These are phyloP conservation scores for Sclerospora graminicola DNA, from an alignment of 352 stramenopile genomes.

Conservation along the genomic window DNA sequence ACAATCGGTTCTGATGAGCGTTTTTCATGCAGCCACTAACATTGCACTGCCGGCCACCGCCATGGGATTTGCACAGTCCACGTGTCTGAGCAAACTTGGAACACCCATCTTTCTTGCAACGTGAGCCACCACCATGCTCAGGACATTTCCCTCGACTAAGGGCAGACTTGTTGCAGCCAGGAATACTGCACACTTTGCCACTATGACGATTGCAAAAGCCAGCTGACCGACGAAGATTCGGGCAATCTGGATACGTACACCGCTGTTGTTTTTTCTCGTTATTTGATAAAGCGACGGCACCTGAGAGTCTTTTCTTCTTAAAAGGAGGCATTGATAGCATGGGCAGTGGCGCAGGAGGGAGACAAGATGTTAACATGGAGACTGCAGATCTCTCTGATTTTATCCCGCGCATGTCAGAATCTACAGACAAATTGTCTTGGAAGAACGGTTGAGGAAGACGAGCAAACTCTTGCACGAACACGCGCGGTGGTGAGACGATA, in stretches of 20 bases:
- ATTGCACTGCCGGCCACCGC: conserved; percentile 69
- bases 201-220: conserved; percentile 79
- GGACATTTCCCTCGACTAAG: conserved; percentile 78
- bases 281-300: conserved; percentile 4
- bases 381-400: conserved; percentile 20
- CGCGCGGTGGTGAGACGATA: conserved; percentile 60
- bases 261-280: conserved; percentile 55
- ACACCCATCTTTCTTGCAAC: conserved; percentile 61
- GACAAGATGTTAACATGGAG: conserved; percentile 39
- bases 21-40: conserved; percentile 72
- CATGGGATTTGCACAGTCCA: conserved; percentile 76
- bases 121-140: conserved; percentile 72
- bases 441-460: conserved; percentile 55
- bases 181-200: conserved; percentile 63
- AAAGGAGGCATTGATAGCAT: conserved; percentile 66
- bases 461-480: conserved; percentile 72
- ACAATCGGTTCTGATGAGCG: conserved; percentile 63
- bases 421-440: conserved; percentile 29
- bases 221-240: conserved; percentile 61
- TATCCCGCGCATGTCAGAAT: conserved; percentile 17
- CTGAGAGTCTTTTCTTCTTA: conserved; percentile 53
- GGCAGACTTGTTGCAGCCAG: conserved; percentile 60
- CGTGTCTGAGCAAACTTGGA: conserved; percentile 81
- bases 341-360: conserved; percentile 46
- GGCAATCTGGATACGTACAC: conserved; percentile 67